A percentile compares a stretch with the other conserved stretches of the same genome.
Conservation (phyloP, 495 filamentous ascomycete genomes). For the Aspergillus funiculosus region DNA sequence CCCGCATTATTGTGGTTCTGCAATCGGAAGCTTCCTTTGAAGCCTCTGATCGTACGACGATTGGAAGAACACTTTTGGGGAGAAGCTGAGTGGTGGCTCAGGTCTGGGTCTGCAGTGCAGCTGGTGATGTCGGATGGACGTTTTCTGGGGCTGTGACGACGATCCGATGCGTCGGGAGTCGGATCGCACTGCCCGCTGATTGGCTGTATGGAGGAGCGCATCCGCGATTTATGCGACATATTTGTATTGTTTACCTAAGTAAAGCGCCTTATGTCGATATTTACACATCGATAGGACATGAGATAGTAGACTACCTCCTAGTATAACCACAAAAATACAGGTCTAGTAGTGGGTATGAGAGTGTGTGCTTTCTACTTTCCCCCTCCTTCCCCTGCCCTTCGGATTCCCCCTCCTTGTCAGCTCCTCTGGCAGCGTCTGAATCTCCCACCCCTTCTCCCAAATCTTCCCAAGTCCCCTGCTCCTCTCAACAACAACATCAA, state of each 20-base stretch:
- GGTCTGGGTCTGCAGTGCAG: too few species aligned
- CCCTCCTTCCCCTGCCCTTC: conserved; percentile 22
- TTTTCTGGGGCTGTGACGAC: neutral
- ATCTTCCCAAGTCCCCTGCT: conserved; percentile 53
- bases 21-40: conserved; percentile 5
- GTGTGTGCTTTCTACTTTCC: too few species aligned
- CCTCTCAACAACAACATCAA: conserved; percentile 51
- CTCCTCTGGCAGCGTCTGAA: conserved; percentile 45
- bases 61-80: too few species aligned
- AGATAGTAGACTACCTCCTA: too few species aligned
- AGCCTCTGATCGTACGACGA: conserved; percentile 13
- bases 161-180: conserved; percentile 6
- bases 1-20: conserved; percentile 11
- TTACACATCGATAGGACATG: too few species aligned
- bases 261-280: too few species aligned
- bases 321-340: too few species aligned
- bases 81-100: too few species aligned
- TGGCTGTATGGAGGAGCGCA: neutral
- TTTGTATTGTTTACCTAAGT: too few species aligned
- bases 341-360: too few species aligned
- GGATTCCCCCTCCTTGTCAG: conserved; percentile 30
- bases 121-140: too few species aligned
- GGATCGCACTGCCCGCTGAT: neutral
- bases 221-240: too few species aligned
- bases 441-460: conserved; percentile 57